Conservation (phyloP, 148 eudicot species). For the Vaccinium macrocarpon region DNA sequence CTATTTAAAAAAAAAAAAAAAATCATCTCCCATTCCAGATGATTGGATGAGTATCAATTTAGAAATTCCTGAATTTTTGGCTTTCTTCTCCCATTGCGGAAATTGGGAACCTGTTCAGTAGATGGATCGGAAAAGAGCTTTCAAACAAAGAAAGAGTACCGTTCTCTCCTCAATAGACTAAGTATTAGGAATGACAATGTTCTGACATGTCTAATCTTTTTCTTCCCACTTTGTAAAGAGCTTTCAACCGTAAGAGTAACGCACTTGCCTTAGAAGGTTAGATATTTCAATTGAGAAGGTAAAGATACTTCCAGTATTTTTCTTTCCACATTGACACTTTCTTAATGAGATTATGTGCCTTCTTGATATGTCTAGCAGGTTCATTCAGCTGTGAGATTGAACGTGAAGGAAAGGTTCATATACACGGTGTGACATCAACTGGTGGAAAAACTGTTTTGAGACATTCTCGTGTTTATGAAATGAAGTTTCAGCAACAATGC, state of each 20-base stretch:
- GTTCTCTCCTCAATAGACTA: neutral
- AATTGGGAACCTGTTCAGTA: neutral
- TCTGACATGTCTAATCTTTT: neutral
- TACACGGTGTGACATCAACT: conserved; percentile 50
- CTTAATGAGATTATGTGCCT: neutral
- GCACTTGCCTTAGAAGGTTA: neutral
- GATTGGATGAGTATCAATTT: neutral
- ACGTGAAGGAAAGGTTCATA: conserved; percentile 61
- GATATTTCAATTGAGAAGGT: neutral
- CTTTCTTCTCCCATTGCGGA: neutral
- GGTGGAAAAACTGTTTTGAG: conserved; percentile 40
- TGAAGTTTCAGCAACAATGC: conserved; percentile 41
- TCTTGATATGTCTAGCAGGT: conserved; percentile 39
- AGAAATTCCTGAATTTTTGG: neutral
- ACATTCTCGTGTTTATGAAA: conserved; percentile 41
- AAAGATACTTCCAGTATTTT: neutral
- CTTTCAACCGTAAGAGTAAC: neutral
- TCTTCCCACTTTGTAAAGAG: neutral
- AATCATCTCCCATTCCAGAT: neutral
- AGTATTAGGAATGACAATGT: neutral
- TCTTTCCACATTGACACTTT: neutral
- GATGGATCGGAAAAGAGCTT: conserved; percentile 3
- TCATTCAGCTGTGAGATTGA: conserved; percentile 76
- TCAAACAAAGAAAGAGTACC: neutral
- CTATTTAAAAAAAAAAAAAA: neutral